Conservation (phyloP, 2,329 filamentous ascomycete genomes). For the Capronia epimyces region DNA sequence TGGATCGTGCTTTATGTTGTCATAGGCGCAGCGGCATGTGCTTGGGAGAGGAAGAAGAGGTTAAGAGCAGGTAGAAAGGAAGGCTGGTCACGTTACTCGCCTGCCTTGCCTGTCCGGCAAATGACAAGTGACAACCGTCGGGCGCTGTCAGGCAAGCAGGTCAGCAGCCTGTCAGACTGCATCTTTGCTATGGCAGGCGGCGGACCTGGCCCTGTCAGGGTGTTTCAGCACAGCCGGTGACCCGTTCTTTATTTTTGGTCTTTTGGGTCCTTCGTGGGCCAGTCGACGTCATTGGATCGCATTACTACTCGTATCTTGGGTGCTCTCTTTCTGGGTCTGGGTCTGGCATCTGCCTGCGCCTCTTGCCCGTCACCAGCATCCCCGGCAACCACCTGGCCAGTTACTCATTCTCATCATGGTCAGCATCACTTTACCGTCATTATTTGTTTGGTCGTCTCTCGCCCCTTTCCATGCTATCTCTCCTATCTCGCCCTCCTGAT, state of each 20-base stretch:
- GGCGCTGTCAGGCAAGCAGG: neutral
- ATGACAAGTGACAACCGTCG: conserved; percentile 3
- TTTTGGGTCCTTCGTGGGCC: neutral
- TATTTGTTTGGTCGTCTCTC: too few relatives aligned
- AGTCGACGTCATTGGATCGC: neutral
- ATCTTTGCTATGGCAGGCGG: neutral
- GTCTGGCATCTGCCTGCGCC: neutral
- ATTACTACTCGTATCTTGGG: too few relatives aligned
- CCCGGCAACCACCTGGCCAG: neutral
- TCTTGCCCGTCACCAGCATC: neutral
- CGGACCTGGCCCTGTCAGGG: neutral
- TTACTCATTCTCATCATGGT: neutral
- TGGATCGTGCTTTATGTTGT: neutral
- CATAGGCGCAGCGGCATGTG: neutral
- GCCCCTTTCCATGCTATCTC: too few relatives aligned
- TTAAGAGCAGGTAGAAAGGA: neutral
- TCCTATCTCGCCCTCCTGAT: too few relatives aligned
- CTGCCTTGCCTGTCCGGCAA: neutral
- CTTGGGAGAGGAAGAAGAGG: neutral
- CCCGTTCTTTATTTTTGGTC: neutral
- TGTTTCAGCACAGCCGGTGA: neutral
- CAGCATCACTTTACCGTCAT: neutral
- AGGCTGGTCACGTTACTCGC: neutral
- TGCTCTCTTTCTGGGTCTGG: too few relatives aligned
- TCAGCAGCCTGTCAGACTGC: neutral